Percentiles rank a stretch among this genome's conserved stretches.
phyloP scores from a whole-genome alignment of 2,329 filamentous ascomycete species.

The Endothia cerciana region DNA sequence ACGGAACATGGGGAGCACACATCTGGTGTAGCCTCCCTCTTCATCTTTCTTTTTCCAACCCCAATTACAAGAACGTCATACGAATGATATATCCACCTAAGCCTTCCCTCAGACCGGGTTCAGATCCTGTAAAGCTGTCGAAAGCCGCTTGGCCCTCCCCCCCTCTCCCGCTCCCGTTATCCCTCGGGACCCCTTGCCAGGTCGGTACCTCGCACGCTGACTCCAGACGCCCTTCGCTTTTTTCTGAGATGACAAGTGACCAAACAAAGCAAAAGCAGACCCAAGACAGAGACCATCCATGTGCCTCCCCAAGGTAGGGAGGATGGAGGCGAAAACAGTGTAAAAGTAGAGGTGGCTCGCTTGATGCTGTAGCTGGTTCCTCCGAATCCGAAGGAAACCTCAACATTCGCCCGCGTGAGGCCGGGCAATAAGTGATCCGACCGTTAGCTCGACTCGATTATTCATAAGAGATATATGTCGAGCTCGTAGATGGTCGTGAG shows the following conservation, averaged over 20 bases:
- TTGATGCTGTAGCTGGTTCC: conserved; percentile 4
- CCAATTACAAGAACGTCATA: neutral
- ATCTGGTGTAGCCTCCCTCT: too few species aligned
- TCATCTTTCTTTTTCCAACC: neutral
- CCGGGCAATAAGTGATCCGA: neutral
- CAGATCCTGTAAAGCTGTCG: neutral
- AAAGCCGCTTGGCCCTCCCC: neutral
- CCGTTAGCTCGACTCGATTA: neutral
- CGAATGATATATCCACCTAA: neutral
- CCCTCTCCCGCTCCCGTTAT: neutral
- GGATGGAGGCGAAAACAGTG: neutral
- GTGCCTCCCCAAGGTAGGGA: neutral
- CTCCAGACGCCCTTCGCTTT: conserved; percentile 27
- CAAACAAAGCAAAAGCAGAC: neutral
- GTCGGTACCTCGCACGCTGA: neutral
- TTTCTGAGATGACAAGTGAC: conserved; percentile 13
- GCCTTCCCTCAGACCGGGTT: too few species aligned
- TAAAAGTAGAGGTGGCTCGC: conserved; percentile 1
- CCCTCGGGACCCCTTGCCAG: neutral
- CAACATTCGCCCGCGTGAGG: too few species aligned
- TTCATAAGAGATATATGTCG: neutral
- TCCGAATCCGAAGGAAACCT: neutral
- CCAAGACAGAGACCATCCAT: neutral
- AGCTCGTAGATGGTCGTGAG: neutral
- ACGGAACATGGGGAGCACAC: too few species aligned